A percentile compares a stretch with the other conserved stretches of the same genome.
Evolutionary conservation across 208 protist genomes (phyloP).

Genomic region (Acanthamoeba sp.): DNA sequence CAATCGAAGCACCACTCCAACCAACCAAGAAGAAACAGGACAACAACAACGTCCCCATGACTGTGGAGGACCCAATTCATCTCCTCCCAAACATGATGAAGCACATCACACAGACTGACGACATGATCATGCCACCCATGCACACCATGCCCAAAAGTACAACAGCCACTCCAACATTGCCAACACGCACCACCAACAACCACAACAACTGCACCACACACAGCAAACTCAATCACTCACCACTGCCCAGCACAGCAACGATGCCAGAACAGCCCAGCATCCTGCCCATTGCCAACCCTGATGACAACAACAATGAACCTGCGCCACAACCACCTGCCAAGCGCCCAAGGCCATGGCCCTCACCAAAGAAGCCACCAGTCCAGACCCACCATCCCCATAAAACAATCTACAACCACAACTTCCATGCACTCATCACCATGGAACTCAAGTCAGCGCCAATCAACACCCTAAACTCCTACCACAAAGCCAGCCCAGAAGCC

Average conservation of each 20-base stretch:
- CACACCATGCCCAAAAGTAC: too few relatives aligned
- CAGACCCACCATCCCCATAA: background rate
- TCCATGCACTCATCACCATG: background rate
- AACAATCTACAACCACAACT: background rate
- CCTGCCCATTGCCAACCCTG: background rate
- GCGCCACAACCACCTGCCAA: background rate
- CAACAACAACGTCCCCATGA: too few relatives aligned
- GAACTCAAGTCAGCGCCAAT: background rate
- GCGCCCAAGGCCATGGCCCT: background rate
- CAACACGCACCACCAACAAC: too few relatives aligned
- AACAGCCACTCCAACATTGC: too few relatives aligned
- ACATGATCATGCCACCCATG: too few relatives aligned
- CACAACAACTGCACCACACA: too few relatives aligned
- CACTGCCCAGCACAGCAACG: too few relatives aligned
- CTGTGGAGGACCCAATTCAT: too few relatives aligned
- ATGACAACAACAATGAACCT: background rate
- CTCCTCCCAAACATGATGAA: too few relatives aligned
- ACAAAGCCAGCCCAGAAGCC: background rate
- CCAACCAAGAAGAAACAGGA: too few relatives aligned
- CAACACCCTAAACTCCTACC: background rate
- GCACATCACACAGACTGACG: too few relatives aligned
- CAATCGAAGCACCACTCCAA: too few relatives aligned
- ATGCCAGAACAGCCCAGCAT: background rate
- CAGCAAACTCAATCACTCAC: background rate
- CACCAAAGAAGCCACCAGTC: background rate